Evolutionary conservation across 2,329 filamentous ascomycete species (phyloP).

Genomic region (Madurella mycetomatis): DNA sequence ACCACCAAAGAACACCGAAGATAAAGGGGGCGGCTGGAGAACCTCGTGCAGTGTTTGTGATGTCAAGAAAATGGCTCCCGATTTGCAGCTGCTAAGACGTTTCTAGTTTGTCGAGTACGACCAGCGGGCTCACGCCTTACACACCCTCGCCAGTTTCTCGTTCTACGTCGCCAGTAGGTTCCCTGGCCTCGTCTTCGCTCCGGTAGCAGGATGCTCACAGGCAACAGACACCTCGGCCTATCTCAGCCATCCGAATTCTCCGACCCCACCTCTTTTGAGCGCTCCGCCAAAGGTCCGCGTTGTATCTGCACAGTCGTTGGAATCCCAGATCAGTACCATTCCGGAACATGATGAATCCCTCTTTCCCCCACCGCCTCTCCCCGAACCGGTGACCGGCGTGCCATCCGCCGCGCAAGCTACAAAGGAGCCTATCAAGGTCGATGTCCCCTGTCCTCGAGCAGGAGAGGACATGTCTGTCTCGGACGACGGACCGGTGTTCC

Average conservation of each 20-base stretch:
- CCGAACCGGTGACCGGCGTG: constrained; percentile 33
- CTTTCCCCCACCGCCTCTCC: constrained; percentile 45
- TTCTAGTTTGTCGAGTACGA: constrained; percentile 91
- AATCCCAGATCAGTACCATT: constrained; percentile 73
- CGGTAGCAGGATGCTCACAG: constrained; percentile 3
- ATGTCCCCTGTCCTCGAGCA: constrained; percentile 79
- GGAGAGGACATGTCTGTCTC: constrained; percentile 78
- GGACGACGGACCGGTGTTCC: constrained; percentile 91
- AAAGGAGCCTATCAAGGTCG: constrained; percentile 67
- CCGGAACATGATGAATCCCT: constrained; percentile 59
- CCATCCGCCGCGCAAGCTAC: constrained; percentile 20
- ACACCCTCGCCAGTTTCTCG: constrained; percentile 86
- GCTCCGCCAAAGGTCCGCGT: constrained; percentile 74
- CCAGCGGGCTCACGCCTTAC: constrained; percentile 80
- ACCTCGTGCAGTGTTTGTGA: constrained; percentile 79
- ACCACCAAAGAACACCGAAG: constrained; percentile 75
- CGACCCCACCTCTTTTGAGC: constrained; percentile 65
- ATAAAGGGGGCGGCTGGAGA: constrained; percentile 87
- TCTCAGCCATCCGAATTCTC: constrained; percentile 58
- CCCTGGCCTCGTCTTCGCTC: background rate
- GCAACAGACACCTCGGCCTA: constrained; percentile 39
- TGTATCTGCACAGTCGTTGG: constrained; percentile 80
- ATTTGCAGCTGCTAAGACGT: constrained; percentile 25
- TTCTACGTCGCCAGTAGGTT: constrained; percentile 85
- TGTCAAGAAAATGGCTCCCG: background rate